phyloP scores from a whole-genome alignment of 768 basidiomycete species.

The Tephrocybe sp. region DNA sequence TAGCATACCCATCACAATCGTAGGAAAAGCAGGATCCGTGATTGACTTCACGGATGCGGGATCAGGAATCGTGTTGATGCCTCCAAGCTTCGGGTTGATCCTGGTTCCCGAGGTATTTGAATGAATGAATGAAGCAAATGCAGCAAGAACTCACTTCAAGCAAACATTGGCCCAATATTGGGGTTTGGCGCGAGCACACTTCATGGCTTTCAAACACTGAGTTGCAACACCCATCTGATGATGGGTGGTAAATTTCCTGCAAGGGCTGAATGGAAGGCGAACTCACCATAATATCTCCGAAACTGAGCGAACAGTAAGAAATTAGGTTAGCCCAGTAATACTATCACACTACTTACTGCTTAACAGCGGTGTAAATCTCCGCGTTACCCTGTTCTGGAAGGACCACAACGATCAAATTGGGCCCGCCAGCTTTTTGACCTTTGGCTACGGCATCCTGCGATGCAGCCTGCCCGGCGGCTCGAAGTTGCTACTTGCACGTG shows the following conservation, averaged over 20 bases:
- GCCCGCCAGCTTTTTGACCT: conserved; percentile 25
- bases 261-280: not conserved
- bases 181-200: conserved; percentile 62
- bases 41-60: conserved; percentile 55
- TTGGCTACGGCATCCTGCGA: conserved; percentile 29
- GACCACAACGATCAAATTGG: conserved; percentile 64
- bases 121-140: not conserved
- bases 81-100: conserved; percentile 82
- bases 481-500: conserved; percentile 38
- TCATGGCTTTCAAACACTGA: conserved; percentile 70
- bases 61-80: conserved; percentile 76
- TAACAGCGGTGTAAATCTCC: conserved; percentile 76
- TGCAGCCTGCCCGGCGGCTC: conserved; percentile 46
- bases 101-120: conserved; percentile 31
- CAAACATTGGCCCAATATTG: conserved; percentile 85
- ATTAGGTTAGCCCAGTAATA: not conserved
- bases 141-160: conserved; percentile 56
- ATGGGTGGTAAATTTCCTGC: not conserved
- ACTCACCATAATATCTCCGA: conserved; percentile 52
- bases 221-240: conserved; percentile 73
- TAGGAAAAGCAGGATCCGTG: conserved; percentile 66
- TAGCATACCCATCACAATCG: conserved; percentile 70
- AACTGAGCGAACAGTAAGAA: conserved; percentile 25
- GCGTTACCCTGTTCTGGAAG: conserved; percentile 68
- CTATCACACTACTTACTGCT: conserved; percentile 56